These are phyloP conservation scores for Reticulascus tulasneorum DNA, from an alignment of 2,329 filamentous ascomycete species.

Conservation along the genomic window DNA sequence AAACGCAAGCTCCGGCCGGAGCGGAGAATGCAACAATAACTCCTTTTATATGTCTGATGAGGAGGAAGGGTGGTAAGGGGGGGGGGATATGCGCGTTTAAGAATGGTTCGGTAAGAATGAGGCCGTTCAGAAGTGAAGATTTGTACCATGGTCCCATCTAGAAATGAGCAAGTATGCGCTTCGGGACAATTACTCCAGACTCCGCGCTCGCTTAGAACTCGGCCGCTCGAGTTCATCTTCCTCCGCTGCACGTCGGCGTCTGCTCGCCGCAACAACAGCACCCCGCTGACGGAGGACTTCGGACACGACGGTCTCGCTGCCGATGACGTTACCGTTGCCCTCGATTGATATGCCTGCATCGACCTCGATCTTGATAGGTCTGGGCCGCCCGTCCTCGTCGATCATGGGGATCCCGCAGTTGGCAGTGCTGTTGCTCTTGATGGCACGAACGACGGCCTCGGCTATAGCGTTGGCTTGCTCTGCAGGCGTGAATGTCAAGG, in stretches of 20 bases:
- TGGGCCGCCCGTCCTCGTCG: conserved; percentile 37
- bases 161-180: too few relatives aligned
- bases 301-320: conserved; percentile 24
- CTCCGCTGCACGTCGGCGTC: conserved; percentile 16
- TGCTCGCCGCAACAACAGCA: neutral
- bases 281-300: conserved; percentile 18
- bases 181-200: conserved; percentile 16
- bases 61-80: too few relatives aligned
- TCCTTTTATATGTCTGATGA: too few relatives aligned
- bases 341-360: conserved; percentile 41
- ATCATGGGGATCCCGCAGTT: conserved; percentile 41
- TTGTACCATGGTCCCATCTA: too few relatives aligned
- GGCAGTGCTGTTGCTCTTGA: conserved; percentile 37
- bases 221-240: conserved; percentile 12
- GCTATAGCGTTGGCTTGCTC: conserved; percentile 39
- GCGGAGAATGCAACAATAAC: too few relatives aligned
- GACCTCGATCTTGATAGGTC: conserved; percentile 38
- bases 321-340: conserved; percentile 41
- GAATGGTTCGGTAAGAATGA: too few relatives aligned
- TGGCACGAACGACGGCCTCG: conserved; percentile 37
- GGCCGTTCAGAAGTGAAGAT: too few relatives aligned
- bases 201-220: conserved; percentile 18
- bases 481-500: conserved; percentile 33
- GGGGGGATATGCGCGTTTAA: too few relatives aligned
- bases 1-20: too few relatives aligned